Evolutionary conservation across 345 rosid genomes (phyloP), one percentile per base, ranked within the genome.

Genomic region (Eucalyptus polyanthemos): DNA sequence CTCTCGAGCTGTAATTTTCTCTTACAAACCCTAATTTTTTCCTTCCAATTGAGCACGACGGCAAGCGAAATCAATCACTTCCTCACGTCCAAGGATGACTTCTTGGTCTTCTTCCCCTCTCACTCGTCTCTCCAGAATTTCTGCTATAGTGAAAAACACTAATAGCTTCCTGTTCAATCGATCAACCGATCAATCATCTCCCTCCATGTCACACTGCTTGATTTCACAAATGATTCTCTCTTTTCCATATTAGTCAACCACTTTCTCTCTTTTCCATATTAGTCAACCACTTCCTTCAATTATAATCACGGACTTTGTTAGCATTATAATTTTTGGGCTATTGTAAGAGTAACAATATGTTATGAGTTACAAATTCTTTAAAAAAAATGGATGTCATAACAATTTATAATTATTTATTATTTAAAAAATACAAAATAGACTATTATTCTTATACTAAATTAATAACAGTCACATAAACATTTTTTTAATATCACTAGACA

Each of bases 261-360:
- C n/a, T n/a, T 24, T 56, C 62, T 56, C 62, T 56, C 29, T 56
- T 53, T 0, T 53, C 24, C 5, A 19, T 9, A 1, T 53, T 19
- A 53, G 10, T 53, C 24, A 7, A 53, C 0, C 0, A 4, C 1
- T 19, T 53, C 2, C 24, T 53, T 53, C 11, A 53, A 53, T 53
- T 19, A 53, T 9, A 53, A 53, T 53, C 0, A 8, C 0, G 5
- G 2, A 0, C 2, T 53, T 53, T 8, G 5, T 2, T 19, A 53
- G 10, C 24, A 53, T 19, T 1, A 53, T 1, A 19, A 53, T 53
- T 22, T 53, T 53, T 19, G 2, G 1, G 2, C 2, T 19, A 53
- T 0, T 0, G 1, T 53, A 4, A 53, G 10, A 53, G 1, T 53
- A 53, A 1, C 0, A 53, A 53, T 19, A 53, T 8, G 5, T 1